These are phyloP conservation scores for Nematodospora anomalae DNA, from an alignment of 1,139 yeast genomes.

Conservation along the genomic window DNA sequence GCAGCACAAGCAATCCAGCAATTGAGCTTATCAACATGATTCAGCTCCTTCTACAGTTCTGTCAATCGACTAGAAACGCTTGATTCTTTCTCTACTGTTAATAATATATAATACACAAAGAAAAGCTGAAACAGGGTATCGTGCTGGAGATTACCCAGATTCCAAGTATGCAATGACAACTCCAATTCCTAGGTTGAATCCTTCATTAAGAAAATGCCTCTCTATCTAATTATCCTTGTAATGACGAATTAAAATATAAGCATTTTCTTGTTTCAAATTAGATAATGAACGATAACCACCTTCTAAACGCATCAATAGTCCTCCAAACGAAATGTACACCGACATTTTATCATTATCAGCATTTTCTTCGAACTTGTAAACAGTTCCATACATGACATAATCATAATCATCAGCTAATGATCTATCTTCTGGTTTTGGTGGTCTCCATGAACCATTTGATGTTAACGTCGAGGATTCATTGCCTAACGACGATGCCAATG, in stretches of 20 bases:
- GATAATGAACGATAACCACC: conserved; percentile 92
- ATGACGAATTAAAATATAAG: conserved; percentile 86
- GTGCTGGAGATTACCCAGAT: too few relatives aligned
- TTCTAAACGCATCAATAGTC: conserved; percentile 87
- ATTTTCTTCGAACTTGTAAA: conserved; percentile 93
- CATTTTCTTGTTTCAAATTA: conserved; percentile 88
- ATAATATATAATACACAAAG: not conserved
- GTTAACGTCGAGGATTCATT: conserved; percentile 54
- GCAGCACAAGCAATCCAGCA: too few relatives aligned
- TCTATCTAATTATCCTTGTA: conserved; percentile 40
- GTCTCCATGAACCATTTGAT: conserved; percentile 84
- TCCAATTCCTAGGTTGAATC: too few relatives aligned
- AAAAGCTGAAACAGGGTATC: not conserved
- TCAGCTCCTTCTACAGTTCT: too few relatives aligned
- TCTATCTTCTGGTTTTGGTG: conserved; percentile 79
- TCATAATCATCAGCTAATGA: conserved; percentile 95
- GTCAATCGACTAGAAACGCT: too few relatives aligned
- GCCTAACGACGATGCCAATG: conserved; percentile 78
- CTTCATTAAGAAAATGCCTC: too few relatives aligned
- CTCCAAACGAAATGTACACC: conserved; percentile 95
- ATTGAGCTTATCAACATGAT: too few relatives aligned
- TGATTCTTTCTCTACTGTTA: not conserved
- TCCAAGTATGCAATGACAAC: not conserved
- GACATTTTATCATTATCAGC: conserved; percentile 71
- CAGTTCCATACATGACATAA: conserved; percentile 98